phyloP scores from a whole-genome alignment of 805 yeast species.

The Candida oleophila region DNA sequence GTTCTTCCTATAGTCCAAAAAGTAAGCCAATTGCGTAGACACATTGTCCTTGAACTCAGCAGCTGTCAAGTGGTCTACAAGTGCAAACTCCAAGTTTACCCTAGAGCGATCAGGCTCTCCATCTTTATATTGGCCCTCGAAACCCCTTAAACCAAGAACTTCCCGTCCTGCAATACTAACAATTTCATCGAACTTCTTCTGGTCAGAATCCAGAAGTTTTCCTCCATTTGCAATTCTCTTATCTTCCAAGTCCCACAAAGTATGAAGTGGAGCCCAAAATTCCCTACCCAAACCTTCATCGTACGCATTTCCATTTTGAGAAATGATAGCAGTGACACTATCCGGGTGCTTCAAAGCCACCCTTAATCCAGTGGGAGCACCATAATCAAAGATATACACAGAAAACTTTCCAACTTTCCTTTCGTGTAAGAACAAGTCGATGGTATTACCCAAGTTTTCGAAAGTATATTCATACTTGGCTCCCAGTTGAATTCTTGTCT shows the following conservation, averaged over 20 bases:
- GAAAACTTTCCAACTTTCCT: slow-evolving; percentile 25
- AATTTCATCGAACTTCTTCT: background rate
- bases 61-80: slow-evolving; percentile 28
- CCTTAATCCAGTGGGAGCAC: slow-evolving; percentile 42
- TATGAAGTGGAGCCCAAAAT: slow-evolving; percentile 37
- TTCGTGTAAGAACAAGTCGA: slow-evolving; percentile 26
- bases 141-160: slow-evolving; percentile 16
- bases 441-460: slow-evolving; percentile 27
- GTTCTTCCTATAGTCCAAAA: slow-evolving; percentile 36
- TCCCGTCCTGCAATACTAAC: slow-evolving; percentile 10
- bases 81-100: slow-evolving; percentile 31
- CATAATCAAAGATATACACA: slow-evolving; percentile 43
- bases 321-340: slow-evolving; percentile 27
- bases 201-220: background rate
- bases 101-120: slow-evolving; percentile 23
- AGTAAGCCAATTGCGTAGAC: slow-evolving; percentile 30
- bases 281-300: slow-evolving; percentile 37
- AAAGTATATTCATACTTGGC: slow-evolving; percentile 25
- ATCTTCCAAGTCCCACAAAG: slow-evolving; percentile 28
- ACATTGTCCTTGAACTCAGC: slow-evolving; percentile 19
- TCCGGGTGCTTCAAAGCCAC: slow-evolving; percentile 32
- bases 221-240: background rate
- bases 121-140: slow-evolving; percentile 25
- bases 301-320: slow-evolving; percentile 47
- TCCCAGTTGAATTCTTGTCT: slow-evolving; percentile 26